Evolutionary conservation across 441 rosid species (phyloP), one percentile per base, ranked within the genome.

Genomic region (Populus tomentosa): DNA sequence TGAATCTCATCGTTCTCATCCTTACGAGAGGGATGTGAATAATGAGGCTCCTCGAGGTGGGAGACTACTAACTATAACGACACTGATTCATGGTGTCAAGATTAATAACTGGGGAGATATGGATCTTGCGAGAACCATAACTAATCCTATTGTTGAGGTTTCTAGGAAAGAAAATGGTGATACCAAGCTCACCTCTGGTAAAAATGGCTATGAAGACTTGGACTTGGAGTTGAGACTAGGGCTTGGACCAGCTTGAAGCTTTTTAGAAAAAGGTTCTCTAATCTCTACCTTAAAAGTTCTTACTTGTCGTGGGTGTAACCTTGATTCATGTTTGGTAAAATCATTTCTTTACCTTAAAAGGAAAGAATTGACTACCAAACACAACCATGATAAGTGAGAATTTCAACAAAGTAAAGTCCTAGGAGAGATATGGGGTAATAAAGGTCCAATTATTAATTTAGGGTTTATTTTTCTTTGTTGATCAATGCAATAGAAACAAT

Each of bases 141-240:
- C 72, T 23, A 53, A 36, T 69, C 59, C 72, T 32, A 35, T 18
- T 13, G 46, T 1, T 35, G 2, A 33, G 3, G 71, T 2, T 32
- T 68, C 46, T 6, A n/a, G 46, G 24, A 68, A 68, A 32, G 72
- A 38, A 3, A n/a, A 26, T 38, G 72, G 16, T 21, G 46, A 36
- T 69, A 18, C 11, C 1, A 26, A 21, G n/a, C 6, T 28, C 24
- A 36, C 56, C 13, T 21, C 72, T 1, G n/a, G 20, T 46, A 69
- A 18, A 33, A 68, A 28, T 67, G 36, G 33, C n/a, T 11, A 67
- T 32, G 16, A 14, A 20, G 36, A 36, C 40, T 5, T 67, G 71
- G 40, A 68, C 38, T 35, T 68, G 71, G 71, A 68, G 23, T 35
- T 68, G 42, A 35, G 24, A 23, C 23, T 68, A 68, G 71, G 71